These are phyloP conservation scores for Paraglomus occultum DNA, from an alignment of 192 early-diverging fungal genomes.

Conservation along the genomic window DNA sequence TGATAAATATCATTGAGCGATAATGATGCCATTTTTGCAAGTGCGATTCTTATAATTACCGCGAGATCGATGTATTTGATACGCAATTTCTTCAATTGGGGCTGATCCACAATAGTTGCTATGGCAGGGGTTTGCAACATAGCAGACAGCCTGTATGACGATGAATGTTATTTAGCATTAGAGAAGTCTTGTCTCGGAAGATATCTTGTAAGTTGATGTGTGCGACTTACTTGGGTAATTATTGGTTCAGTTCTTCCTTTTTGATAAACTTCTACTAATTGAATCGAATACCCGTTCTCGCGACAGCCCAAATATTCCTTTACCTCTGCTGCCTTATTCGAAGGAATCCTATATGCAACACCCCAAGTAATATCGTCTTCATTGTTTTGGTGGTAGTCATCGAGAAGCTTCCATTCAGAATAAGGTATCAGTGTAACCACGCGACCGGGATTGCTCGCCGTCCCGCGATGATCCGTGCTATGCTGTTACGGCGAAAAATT, in stretches of 20 bases:
- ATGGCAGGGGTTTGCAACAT: constrained; percentile 74
- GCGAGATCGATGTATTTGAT: constrained; percentile 59
- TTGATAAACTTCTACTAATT: constrained; percentile 61
- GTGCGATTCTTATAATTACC: too few species aligned
- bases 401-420: constrained; percentile 60
- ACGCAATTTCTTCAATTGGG: constrained; percentile 56
- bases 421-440: constrained; percentile 81
- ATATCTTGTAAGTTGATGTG: background rate
- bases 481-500: constrained; percentile 41
- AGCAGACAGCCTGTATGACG: constrained; percentile 62
- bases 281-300: constrained; percentile 83
- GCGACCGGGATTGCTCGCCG: constrained; percentile 70
- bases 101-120: constrained; percentile 76
- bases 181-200: background rate
- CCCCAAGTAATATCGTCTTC: constrained; percentile 72
- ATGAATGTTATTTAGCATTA: background rate
- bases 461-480: constrained; percentile 85
- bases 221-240: constrained; percentile 55
- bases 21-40: constrained; percentile 22
- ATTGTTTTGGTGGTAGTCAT: constrained; percentile 44
- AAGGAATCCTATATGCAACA: constrained; percentile 75
- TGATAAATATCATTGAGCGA: background rate
- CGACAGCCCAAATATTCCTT: constrained; percentile 77
- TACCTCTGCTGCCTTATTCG: constrained; percentile 61
- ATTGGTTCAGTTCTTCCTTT: constrained; percentile 34